Base-by-base conservation (phyloP, 257 asterid species). In the Lycium barbarum region DNA sequence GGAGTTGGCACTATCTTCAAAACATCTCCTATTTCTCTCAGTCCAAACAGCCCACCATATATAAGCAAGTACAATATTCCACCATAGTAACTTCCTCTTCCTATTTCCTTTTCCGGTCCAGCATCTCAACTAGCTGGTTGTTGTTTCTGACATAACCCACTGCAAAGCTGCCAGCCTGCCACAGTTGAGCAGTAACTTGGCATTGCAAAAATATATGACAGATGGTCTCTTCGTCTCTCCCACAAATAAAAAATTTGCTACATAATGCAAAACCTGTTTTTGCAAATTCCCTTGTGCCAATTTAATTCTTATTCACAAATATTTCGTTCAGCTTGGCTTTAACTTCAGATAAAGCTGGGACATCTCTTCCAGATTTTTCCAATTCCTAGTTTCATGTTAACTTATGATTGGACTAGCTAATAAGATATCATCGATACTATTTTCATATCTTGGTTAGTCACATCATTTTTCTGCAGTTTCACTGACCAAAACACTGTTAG, bases 401-500 rank as follows among this genome's bases (percentile, higher is more conserved):
- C 35, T 40, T 45, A 78, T 22, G 72, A 54, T 80, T 58, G 57
- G 81, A 49, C 9, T 78, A 78, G 47, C 65, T 53, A 78, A 83
- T 70, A 57, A 17, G 80, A 49, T 68, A 51, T 61, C 40, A 14
- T 18, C 43, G 8, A 35, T 79, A 17, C 43, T 82, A 38, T 33
- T 54, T 74, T 33, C 76, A 4, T 83, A 15, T 79, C 78, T 65
- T 87, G 89, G 85, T 84, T 87, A 43, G 58, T 71, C 10, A 73
- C 65, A 85, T 82, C 83, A 83, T 87, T 79, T 26, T 85, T 58
- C 74, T 78, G 82, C 90, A 85, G 90, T 85, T 84, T 89, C 78
- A 89, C 85, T 87, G 84, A 89, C 90, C 94, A 86, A 91, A 90
- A 72, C 82, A 82, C 89, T 84, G 84, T 83, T 91, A 97, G 99